A percentile compares a stretch with the other conserved stretches of the same genome.
phyloP scores from a whole-genome alignment of 768 basidiomycete species.

The Asterophora lycoperdoides region DNA sequence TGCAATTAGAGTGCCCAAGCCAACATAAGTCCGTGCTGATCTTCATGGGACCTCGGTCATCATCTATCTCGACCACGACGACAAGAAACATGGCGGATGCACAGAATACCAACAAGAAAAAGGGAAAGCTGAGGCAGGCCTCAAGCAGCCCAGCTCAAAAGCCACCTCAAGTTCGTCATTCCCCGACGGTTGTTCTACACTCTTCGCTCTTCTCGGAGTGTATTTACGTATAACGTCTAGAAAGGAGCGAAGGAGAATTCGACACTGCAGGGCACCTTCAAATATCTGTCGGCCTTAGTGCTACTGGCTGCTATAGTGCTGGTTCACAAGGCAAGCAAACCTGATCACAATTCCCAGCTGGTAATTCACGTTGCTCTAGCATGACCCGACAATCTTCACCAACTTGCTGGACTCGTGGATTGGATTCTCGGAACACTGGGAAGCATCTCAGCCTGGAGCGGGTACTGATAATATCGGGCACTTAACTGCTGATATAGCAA shows the following conservation, averaged over 20 bases:
- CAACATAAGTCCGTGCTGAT: no score
- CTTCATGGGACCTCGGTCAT: no score
- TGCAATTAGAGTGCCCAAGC: no score
- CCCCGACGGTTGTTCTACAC: background rate
- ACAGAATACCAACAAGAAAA: slow-evolving; percentile 8
- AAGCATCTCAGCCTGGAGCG: slow-evolving; percentile 12
- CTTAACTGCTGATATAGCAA: slow-evolving; percentile 51
- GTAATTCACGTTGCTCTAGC: background rate
- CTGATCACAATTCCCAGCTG: background rate
- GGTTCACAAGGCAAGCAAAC: slow-evolving; percentile 11
- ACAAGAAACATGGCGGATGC: slow-evolving; percentile 6
- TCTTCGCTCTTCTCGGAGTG: no score
- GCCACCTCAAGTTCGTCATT: slow-evolving; percentile 4
- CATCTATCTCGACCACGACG: background rate
- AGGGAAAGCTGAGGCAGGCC: slow-evolving; percentile 3
- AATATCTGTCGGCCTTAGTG: slow-evolving; percentile 5
- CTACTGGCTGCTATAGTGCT: slow-evolving; percentile 10
- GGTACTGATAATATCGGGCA: slow-evolving; percentile 19
- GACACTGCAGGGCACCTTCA: background rate
- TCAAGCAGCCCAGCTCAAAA: background rate
- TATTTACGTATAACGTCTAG: background rate
- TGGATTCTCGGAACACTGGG: slow-evolving; percentile 39
- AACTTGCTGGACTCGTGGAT: slow-evolving; percentile 34
- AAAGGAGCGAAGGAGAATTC: background rate
- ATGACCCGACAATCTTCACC: slow-evolving; percentile 17